phyloP scores from a whole-genome alignment of 192 early-diverging fungal species.

The Gryganskiella cystojenkinii region DNA sequence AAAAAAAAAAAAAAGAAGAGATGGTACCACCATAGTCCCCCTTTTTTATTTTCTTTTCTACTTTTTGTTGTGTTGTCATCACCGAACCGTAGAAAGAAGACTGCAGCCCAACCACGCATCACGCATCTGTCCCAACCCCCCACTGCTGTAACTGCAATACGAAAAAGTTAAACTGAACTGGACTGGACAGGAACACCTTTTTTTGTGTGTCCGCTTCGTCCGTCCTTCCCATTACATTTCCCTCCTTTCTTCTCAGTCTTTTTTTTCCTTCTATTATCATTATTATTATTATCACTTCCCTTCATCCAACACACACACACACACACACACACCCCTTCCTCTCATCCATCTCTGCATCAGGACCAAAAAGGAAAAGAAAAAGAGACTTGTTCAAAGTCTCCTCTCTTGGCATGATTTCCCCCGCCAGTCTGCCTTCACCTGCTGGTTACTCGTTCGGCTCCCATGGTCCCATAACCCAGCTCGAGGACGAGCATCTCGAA shows the following conservation, averaged over 20 bases:
- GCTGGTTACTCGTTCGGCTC: conserved; percentile 50
- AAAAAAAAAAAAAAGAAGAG: background rate
- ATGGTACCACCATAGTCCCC: too few species aligned
- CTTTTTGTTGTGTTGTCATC: too few species aligned
- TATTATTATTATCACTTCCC: background rate
- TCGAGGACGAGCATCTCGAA: conserved; percentile 3
- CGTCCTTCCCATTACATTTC: background rate
- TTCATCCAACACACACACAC: background rate
- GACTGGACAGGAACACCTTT: too few species aligned
- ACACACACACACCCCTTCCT: background rate
- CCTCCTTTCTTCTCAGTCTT: background rate
- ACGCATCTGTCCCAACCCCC: too few species aligned
- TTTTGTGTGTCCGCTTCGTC: background rate
- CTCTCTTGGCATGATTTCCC: conserved; percentile 38
- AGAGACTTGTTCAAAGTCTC: background rate
- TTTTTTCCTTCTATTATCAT: background rate
- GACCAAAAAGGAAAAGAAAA: background rate
- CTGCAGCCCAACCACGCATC: too few species aligned
- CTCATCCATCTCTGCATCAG: background rate
- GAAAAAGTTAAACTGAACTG: too few species aligned
- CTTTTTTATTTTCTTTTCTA: too few species aligned
- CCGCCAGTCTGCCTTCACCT: conserved; percentile 40
- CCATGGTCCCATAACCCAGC: conserved; percentile 14
- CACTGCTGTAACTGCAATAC: too few species aligned
- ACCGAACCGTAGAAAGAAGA: too few species aligned